phyloP scores from a whole-genome alignment of 129 eudicot species.

The Tagetes erecta region DNA sequence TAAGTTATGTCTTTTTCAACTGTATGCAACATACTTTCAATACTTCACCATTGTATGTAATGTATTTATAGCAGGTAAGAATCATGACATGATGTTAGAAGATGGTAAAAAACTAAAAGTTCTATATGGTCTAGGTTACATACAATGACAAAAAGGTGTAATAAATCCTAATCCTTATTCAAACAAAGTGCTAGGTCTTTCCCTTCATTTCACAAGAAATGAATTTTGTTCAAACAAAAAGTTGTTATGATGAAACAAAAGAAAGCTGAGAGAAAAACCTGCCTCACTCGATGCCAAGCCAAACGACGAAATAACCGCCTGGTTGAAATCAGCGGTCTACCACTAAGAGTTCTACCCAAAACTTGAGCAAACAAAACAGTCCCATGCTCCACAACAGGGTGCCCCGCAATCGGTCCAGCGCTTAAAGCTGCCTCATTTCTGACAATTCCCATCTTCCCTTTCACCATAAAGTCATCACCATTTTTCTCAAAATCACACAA shows the following conservation, averaged over 20 bases:
- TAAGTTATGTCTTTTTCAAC: neutral
- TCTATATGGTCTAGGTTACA: neutral
- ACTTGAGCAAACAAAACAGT: conserved; percentile 88
- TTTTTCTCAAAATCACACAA: conserved; percentile 68
- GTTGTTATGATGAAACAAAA: conserved; percentile 9
- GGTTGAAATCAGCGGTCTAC: conserved; percentile 80
- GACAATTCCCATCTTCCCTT: conserved; percentile 77
- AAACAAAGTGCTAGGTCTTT: neutral
- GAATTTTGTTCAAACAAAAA: neutral
- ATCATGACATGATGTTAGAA: neutral
- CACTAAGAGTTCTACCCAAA: conserved; percentile 93
- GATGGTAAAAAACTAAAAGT: neutral
- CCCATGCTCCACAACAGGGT: conserved; percentile 90
- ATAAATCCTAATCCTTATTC: neutral
- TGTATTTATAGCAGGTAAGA: neutral
- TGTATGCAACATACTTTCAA: neutral
- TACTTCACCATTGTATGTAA: neutral
- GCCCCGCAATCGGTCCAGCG: conserved; percentile 48
- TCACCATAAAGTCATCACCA: conserved; percentile 59
- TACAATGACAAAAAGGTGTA: neutral
- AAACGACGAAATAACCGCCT: conserved; percentile 63
- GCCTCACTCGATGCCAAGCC: conserved; percentile 99
- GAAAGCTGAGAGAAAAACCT: conserved; percentile 86
- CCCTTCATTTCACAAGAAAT: neutral
- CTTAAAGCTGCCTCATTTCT: conserved; percentile 58